Percentiles rank a stretch among this genome's conserved stretches.
Conservation (phyloP, 140 eudicot species). For the Cichorium intybus region DNA sequence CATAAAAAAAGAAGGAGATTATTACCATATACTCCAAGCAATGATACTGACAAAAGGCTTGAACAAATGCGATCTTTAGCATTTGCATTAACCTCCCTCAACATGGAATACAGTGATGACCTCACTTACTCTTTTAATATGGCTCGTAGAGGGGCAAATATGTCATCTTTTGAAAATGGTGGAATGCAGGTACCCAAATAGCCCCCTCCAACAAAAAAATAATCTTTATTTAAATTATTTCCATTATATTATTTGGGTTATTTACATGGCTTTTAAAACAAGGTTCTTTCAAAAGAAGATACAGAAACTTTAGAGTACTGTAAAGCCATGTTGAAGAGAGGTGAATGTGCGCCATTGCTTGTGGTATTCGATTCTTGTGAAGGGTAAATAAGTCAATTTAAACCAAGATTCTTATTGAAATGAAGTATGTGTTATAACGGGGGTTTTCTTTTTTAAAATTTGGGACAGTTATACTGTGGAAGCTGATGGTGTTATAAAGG, state of each 20-base stretch:
- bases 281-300: slow-evolving; percentile 90
- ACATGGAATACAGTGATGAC: slow-evolving; percentile 64
- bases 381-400: slow-evolving; percentile 59
- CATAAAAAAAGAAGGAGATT: slow-evolving; percentile 67
- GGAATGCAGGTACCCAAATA: slow-evolving; percentile 86
- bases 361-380: slow-evolving; percentile 70
- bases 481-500: slow-evolving; percentile 90
- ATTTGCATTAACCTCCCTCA: slow-evolving; percentile 56
- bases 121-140: slow-evolving; percentile 62
- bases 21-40: slow-evolving; percentile 57
- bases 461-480: slow-evolving; percentile 79
- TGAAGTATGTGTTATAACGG: background rate
- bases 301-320: slow-evolving; percentile 70
- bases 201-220: too few species aligned
- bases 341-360: slow-evolving; percentile 79
- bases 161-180: slow-evolving; percentile 58
- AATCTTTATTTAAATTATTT: background rate
- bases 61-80: slow-evolving; percentile 86
- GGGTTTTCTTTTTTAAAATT: background rate
- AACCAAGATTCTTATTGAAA: slow-evolving; percentile 11
- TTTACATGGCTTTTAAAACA: slow-evolving; percentile 14
- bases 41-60: slow-evolving; percentile 53
- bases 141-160: slow-evolving; percentile 84
- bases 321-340: slow-evolving; percentile 65
- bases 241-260: slow-evolving; percentile 10